Evolutionary conservation across 306 rosid species (phyloP).

Genomic region (Geum urbanum): DNA sequence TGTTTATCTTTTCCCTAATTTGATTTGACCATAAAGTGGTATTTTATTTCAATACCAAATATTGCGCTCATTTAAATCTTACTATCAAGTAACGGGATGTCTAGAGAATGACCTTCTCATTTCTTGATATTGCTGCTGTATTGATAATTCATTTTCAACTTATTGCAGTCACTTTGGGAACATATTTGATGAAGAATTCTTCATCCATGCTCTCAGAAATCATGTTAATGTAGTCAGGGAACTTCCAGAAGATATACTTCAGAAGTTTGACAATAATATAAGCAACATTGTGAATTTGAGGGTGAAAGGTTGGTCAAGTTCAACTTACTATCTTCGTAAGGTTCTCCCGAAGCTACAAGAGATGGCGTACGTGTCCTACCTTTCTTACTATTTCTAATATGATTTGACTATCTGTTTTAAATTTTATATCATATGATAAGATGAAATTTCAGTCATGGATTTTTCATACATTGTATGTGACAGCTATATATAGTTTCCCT

Average conservation of each 20-base stretch:
- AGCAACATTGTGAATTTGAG: slow-evolving; percentile 92
- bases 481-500: slow-evolving; percentile 36
- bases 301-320: slow-evolving; percentile 94
- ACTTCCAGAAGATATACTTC: slow-evolving; percentile 71
- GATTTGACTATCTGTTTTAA: background rate
- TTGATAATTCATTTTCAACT: slow-evolving; percentile 16
- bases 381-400: background rate
- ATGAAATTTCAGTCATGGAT: background rate
- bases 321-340: slow-evolving; percentile 78
- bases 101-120: background rate
- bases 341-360: slow-evolving; percentile 83
- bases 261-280: slow-evolving; percentile 72
- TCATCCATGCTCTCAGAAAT: slow-evolving; percentile 60
- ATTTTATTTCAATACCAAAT: background rate
- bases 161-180: slow-evolving; percentile 76
- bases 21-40: background rate
- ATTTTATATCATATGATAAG: background rate
- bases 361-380: slow-evolving; percentile 49
- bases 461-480: slow-evolving; percentile 20
- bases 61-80: too few relatives aligned
- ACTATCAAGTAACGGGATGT: background rate
- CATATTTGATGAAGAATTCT: slow-evolving; percentile 85
- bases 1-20: background rate
- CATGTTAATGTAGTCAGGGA: slow-evolving; percentile 70
- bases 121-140: background rate